Conservation (phyloP, 2,329 filamentous ascomycete genomes). For the Colletotrichum sp. region DNA sequence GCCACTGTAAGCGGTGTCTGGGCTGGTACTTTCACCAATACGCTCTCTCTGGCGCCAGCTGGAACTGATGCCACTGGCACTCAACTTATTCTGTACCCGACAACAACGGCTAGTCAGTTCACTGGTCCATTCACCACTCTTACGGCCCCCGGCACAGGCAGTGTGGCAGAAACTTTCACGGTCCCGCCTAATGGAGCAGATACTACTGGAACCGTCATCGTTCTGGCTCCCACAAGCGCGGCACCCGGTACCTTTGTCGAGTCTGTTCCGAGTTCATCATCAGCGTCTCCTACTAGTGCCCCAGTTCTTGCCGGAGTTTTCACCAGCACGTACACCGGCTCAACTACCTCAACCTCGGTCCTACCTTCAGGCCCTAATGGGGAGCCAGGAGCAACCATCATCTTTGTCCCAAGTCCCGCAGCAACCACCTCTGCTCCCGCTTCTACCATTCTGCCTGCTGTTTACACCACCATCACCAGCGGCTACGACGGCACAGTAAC, state of each 20-base stretch:
- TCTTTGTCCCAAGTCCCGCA: background rate
- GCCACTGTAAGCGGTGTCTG: background rate
- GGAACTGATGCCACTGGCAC: background rate
- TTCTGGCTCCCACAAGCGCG: background rate
- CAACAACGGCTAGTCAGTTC: background rate
- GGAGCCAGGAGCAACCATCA: background rate
- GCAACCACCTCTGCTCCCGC: background rate
- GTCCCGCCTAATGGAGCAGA: background rate
- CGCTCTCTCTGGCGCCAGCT: accelerated
- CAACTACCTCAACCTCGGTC: background rate
- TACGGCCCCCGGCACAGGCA: background rate
- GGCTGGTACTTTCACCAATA: background rate
- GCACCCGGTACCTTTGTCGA: background rate
- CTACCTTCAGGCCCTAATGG: background rate
- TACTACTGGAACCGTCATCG: background rate
- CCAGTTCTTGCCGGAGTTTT: background rate
- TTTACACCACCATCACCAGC: background rate
- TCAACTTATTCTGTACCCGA: background rate
- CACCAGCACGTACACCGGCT: background rate
- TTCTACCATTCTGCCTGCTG: background rate
- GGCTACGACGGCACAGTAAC: background rate
- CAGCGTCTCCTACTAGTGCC: background rate
- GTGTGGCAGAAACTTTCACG: background rate
- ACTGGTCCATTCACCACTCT: background rate
- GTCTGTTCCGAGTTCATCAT: background rate